Evolutionary conservation across 306 rosid genomes (phyloP), one percentile per base, ranked within the genome.

Genomic region (Lablab purpureus): DNA sequence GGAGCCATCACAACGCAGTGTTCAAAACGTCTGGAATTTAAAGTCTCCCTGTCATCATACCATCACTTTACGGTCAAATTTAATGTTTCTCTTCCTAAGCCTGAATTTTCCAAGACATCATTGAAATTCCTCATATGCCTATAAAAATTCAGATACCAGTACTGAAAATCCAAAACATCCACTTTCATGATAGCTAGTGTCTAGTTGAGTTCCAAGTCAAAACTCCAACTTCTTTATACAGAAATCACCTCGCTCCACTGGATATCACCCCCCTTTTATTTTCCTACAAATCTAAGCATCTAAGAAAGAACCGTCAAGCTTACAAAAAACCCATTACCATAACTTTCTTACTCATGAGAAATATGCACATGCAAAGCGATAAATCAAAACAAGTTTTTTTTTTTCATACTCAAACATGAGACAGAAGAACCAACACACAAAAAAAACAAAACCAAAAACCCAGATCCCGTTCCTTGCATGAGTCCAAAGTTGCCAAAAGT

Each of bases 401-500:
- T 49, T 17, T 68, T 11, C 23, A 13, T 27, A 14, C 7, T 60
- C 21, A 8, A 2, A 37, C 25, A 3, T 10, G 30, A 18, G 28
- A 71, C 40, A 54, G 17, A 21, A 73, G n/a, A 36, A 56, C 43
- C 10, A 55, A 73, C 1, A 56, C 15, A 3, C 6, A 22, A 13
- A 6, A 36, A 41, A 37, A 59, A 40, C 23, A 19, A 54, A 54
- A 54, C 1, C 10, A 7, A 62, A 49, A 21, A 28, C 21, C 14
- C 63, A 83, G 76, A 78, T 55, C 76, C 71, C 41, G 14, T 62
- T 69, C 69, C 65, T 47, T 27, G 13, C 10, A 77, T 11, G 55
- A 50, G 51, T 74, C 23, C 6, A 17, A 14, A 0, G 65, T 77
- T 65, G 63, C 54, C 51, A 67, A 13, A 49, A 52, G 32, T 49